A percentile compares a stretch with the other conserved stretches of the same genome.
Evolutionary conservation across 23 red algal genomes (phyloP).

Genomic region (Pyropia yezoensis): DNA sequence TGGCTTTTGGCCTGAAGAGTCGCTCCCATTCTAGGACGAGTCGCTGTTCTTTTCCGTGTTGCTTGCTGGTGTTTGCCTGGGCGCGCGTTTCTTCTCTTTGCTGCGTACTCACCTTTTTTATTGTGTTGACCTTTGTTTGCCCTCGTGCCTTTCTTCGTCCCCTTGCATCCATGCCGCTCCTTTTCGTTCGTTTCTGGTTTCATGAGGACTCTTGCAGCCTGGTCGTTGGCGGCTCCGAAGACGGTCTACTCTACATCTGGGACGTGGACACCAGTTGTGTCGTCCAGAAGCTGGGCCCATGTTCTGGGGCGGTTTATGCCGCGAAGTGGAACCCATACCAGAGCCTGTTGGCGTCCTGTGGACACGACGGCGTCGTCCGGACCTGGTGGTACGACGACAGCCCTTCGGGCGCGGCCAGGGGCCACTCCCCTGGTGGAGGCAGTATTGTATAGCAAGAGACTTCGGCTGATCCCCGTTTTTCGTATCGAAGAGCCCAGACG

Average conservation of each 20-base stretch:
- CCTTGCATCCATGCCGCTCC: too few species aligned
- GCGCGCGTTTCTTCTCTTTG: neutral
- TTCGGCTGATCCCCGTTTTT: too few species aligned
- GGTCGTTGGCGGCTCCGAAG: slow-evolving; percentile 88
- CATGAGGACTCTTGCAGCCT: neutral
- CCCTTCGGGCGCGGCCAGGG: too few species aligned
- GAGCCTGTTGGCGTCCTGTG: slow-evolving; percentile 85
- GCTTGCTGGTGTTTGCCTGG: neutral
- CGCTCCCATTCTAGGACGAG: neutral
- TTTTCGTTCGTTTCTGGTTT: too few species aligned
- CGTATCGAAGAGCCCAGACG: too few species aligned
- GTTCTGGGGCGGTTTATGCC: slow-evolving; percentile 61
- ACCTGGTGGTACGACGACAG: slow-evolving; percentile 77
- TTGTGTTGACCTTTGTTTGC: too few species aligned
- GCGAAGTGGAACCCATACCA: slow-evolving; percentile 79
- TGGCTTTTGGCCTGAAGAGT: neutral
- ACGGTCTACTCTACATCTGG: slow-evolving; percentile 89
- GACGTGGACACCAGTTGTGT: slow-evolving; percentile 76
- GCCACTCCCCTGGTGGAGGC: too few species aligned
- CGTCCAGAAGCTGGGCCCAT: slow-evolving; percentile 67
- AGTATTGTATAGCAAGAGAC: too few species aligned
- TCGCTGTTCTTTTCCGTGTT: neutral
- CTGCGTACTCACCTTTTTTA: neutral
- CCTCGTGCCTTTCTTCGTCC: too few species aligned
- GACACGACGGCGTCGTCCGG: slow-evolving; percentile 63